Evolutionary conservation across 306 rosid genomes (phyloP), one percentile per base, ranked within the genome.

Genomic region (Prunus mume): DNA sequence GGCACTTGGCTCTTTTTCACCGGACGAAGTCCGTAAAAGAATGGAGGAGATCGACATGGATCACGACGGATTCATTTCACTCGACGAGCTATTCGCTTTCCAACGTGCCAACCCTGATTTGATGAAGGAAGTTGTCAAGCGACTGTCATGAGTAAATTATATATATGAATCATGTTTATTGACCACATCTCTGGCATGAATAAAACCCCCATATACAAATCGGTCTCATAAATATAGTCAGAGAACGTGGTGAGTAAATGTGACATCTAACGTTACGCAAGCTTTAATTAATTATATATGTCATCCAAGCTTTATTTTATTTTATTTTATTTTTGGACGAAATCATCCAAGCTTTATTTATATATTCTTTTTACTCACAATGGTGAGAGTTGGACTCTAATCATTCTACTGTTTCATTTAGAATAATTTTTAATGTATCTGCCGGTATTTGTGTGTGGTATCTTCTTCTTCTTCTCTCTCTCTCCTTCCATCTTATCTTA

Each of bases 41-140:
- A 90, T 90, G 94, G 43, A 66, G 0, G 94, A 93, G 82, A 93
- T 90, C 25, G 94, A 93, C 57, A 81, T 45, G 51, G 89, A 90
- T 3, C 85, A 87, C 4, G 89, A 93, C 9, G 98, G 98, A 4
- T 83, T 11, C 70, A 86, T 93, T 61, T 82, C 96, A 0, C 66
- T 90, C 0, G 80, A 90, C 0, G 93, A 93, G 73, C 77, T 93
- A 3, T 12, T 69, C 7, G 85, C 83, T 4, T 93, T 93, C 62
- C 83, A 79, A n/a, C 61, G 10, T 17, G 72, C 79, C 43, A 81
- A 89, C 68, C 91, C 90, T 34, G 74, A 30, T 18, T 76, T 90
- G 80, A 87, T 93, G 94, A 67, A 17, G 20, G 81, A 85, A 18
- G 90, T 93, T 50, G 45, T 84, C 65, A 82, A 85, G 68, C 86